A percentile compares a stretch with the other conserved stretches of the same genome.
Evolutionary conservation across 345 rosid species (phyloP).

Genomic region (Acer campestre): DNA sequence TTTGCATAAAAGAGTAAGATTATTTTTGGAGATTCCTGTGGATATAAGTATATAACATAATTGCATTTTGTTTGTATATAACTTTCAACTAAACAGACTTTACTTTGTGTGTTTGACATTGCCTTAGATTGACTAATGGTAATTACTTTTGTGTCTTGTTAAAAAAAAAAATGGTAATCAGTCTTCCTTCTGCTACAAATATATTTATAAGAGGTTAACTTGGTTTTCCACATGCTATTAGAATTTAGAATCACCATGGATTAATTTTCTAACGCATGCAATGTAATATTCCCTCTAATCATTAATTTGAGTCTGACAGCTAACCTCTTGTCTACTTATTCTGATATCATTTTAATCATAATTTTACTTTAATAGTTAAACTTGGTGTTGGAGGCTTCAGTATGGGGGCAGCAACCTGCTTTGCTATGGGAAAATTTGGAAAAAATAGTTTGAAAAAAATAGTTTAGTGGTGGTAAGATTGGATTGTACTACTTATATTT

Average conservation of each 20-base stretch:
- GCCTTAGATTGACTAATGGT: neutral
- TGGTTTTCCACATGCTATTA: conserved; percentile 6
- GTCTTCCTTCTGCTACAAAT: neutral
- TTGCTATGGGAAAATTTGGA: conserved; percentile 62
- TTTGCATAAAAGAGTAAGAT: no score
- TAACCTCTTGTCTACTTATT: neutral
- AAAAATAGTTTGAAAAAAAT: conserved; percentile 15
- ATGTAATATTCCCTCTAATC: neutral
- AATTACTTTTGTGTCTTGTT: no score
- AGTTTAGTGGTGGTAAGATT: no score
- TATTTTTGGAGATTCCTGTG: neutral
- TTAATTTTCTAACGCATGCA: neutral
- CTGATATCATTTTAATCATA: conserved; percentile 15
- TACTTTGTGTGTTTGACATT: neutral
- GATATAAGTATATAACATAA: neutral
- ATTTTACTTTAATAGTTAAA: conserved; percentile 62
- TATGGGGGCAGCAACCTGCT: conserved; percentile 97
- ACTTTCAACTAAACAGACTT: neutral
- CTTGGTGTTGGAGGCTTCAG: conserved; percentile 98
- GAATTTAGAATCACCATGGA: neutral
- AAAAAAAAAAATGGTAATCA: neutral
- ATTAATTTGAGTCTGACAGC: neutral
- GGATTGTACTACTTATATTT: no score
- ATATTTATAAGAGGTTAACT: neutral
- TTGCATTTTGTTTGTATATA: neutral